Evolutionary conservation across 495 filamentous ascomycete species (phyloP).

Genomic region (Oidiodendron maius): DNA sequence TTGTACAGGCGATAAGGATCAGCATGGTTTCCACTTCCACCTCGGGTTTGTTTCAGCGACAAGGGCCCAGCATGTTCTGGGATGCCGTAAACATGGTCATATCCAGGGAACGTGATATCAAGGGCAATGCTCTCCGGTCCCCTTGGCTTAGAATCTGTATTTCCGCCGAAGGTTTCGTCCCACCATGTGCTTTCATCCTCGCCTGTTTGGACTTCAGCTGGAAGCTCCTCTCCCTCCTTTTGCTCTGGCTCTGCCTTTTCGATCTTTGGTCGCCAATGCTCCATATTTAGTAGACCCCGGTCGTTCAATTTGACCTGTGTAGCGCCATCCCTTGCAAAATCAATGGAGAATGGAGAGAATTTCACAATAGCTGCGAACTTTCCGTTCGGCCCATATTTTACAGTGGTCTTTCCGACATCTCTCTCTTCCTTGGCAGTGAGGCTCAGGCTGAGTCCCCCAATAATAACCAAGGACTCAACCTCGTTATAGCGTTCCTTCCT

Average conservation of each 20-base stretch:
- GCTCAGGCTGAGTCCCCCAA: slow-evolving; percentile 68
- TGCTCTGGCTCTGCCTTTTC: slow-evolving; percentile 47
- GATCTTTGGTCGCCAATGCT: slow-evolving; percentile 90
- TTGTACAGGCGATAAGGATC: slow-evolving; percentile 98
- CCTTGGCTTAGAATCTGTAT: slow-evolving; percentile 86
- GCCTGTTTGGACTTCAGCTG: slow-evolving; percentile 4
- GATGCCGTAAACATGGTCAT: slow-evolving; percentile 89
- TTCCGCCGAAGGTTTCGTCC: slow-evolving; percentile 93
- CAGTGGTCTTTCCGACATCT: slow-evolving; percentile 61
- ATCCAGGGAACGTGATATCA: slow-evolving; percentile 88
- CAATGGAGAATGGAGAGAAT: slow-evolving; percentile 73
- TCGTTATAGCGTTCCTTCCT: slow-evolving; percentile 94
- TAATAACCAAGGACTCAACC: slow-evolving; percentile 77
- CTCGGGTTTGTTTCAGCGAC: slow-evolving; percentile 83
- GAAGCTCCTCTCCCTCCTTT: slow-evolving; percentile 37
- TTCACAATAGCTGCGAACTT: slow-evolving; percentile 75
- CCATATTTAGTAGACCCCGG: slow-evolving; percentile 79
- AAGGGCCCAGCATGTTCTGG: slow-evolving; percentile 88
- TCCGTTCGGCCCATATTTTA: slow-evolving; percentile 73
- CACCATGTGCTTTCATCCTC: slow-evolving; percentile 83
- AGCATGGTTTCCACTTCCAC: slow-evolving; percentile 74
- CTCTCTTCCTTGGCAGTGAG: slow-evolving; percentile 52
- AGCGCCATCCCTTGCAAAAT: slow-evolving; percentile 76
- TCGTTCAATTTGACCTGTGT: slow-evolving; percentile 88
- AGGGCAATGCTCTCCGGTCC: slow-evolving; percentile 83